Base-by-base conservation (phyloP, 2,329 filamentous ascomycete genomes). In the Pseudohalonectria lignicola region DNA sequence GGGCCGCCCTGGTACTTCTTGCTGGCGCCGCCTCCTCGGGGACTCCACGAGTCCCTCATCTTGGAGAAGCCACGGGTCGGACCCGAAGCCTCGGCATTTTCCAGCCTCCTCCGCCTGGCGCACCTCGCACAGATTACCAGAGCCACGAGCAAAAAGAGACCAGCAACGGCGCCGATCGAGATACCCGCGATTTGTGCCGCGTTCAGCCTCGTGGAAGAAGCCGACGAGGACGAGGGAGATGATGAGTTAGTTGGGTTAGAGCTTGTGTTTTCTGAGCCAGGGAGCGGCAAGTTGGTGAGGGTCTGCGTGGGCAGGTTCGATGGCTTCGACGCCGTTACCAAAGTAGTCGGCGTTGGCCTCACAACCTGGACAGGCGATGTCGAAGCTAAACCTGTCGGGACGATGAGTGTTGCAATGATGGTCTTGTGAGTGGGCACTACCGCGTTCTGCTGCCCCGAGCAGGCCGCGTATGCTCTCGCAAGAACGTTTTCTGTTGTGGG, bases 401-500 rank as follows among this genome's bases (percentile, higher is more conserved):
- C 41, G 19, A 71, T 52, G 19, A 79, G 49, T 0, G 76, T 79
- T 17, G 74, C 76, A 20, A 71, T 71, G 36, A 81, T 66, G 17
- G 68, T 69, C 16, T 59, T 52, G 51, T 79, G 74, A 5, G 76
- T 81, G 38, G 71, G 71, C n/a, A 63, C 56, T 21, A 71, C 57
- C 5, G 76, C 74, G 36, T 57, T 57, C 3, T 56, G 48, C 41
- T 74, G 54, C 4, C 60, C 63, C 29, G 55, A 52, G 49, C 82
- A 86, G 60, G 86, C 76, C 17, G 57, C 50, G 45, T 71, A 72
- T n/a, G 71, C 74, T 41, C 57, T 60, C 39, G 70, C 59, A 3
- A 69, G 63, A 5, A 31, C 31, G 3, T 17, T 33, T 4, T 21
- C 41, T 43, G 5, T 16, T 34, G 23, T 26, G 7, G 23, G 23